Evolutionary conservation across 495 filamentous ascomycete genomes (phyloP).

Genomic region (Pyrenula aspistea): DNA sequence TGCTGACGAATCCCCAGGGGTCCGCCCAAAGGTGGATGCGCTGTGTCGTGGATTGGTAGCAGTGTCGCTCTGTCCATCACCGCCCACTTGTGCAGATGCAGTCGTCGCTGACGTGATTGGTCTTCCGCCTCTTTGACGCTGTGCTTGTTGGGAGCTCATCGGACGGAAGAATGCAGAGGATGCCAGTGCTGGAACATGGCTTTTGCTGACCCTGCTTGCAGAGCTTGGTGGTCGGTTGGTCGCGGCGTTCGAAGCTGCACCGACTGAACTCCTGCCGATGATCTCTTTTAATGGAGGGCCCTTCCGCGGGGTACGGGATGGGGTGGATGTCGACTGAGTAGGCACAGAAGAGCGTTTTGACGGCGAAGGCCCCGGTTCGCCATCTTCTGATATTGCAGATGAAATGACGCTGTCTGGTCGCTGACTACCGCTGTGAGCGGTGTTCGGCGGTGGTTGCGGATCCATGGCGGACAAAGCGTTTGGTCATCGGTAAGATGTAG

Average conservation of each 20-base stretch:
- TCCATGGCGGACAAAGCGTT: neutral
- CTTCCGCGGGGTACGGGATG: slow-evolving; percentile 28
- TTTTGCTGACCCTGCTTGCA: slow-evolving; percentile 63
- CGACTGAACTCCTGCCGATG: slow-evolving; percentile 20
- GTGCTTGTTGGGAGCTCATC: slow-evolving; percentile 91
- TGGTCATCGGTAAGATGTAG: neutral
- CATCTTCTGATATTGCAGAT: slow-evolving; percentile 36
- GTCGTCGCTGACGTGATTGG: slow-evolving; percentile 31
- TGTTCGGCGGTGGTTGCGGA: neutral
- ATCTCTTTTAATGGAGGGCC: slow-evolving; percentile 22
- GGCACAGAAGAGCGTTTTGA: slow-evolving; percentile 25
- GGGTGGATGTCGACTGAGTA: slow-evolving; percentile 24
- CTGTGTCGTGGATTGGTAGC: neutral
- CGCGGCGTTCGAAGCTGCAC: slow-evolving; percentile 17
- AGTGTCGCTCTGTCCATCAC: slow-evolving; percentile 31
- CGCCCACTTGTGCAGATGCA: slow-evolving; percentile 28
- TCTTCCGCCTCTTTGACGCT: slow-evolving; percentile 68
- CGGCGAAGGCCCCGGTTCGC: slow-evolving; percentile 26
- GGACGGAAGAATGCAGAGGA: slow-evolving; percentile 89
- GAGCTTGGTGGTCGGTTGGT: slow-evolving; percentile 48
- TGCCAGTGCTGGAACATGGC: slow-evolving; percentile 80
- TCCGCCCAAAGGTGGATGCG: neutral
- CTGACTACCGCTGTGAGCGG: neutral
- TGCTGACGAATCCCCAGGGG: slow-evolving; percentile 15
- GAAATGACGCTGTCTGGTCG: slow-evolving; percentile 58